Conservation (phyloP, 805 yeast genomes). For the Candida oleophila region DNA sequence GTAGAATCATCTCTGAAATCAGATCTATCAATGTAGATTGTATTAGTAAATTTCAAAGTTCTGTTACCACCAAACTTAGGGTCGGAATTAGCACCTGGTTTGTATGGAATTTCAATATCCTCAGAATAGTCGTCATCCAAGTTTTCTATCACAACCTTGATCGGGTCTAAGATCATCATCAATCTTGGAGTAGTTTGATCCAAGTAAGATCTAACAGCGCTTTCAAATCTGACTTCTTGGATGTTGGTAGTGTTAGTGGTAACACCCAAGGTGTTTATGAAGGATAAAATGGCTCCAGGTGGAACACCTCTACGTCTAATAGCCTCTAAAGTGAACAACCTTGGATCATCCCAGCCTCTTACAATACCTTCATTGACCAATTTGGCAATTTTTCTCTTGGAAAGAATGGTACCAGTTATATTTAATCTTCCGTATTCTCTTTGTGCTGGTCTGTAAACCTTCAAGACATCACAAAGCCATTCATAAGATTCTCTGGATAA, state of each 20-base stretch:
- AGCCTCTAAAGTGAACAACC: constrained; percentile 91
- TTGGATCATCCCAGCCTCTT: constrained; percentile 98
- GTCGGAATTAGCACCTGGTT: constrained; percentile 61
- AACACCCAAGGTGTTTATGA: constrained; percentile 94
- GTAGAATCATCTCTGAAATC: constrained; percentile 71
- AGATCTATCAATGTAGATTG: constrained; percentile 78
- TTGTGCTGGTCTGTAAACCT: constrained; percentile 97
- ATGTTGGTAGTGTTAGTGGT: constrained; percentile 92
- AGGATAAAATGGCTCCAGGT: constrained; percentile 93
- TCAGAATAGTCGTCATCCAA: constrained; percentile 73
- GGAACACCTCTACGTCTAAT: constrained; percentile 97
- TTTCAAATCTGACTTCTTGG: constrained; percentile 86
- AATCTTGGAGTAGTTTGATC: constrained; percentile 92
- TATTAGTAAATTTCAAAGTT: constrained; percentile 71
- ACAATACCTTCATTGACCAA: constrained; percentile 79
- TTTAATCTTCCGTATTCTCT: constrained; percentile 97
- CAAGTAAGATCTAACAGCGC: constrained; percentile 80
- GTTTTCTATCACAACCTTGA: constrained; percentile 80
- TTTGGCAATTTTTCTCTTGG: constrained; percentile 94
- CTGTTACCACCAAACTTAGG: constrained; percentile 69
- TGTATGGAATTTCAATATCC: constrained; percentile 76
- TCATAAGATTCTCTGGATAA: constrained; percentile 93
- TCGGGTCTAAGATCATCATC: constrained; percentile 88
- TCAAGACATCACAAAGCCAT: constrained; percentile 95
- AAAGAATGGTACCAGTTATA: constrained; percentile 89